phyloP scores from a whole-genome alignment of 73 alveolate species.

The Symbiodinium natans region DNA sequence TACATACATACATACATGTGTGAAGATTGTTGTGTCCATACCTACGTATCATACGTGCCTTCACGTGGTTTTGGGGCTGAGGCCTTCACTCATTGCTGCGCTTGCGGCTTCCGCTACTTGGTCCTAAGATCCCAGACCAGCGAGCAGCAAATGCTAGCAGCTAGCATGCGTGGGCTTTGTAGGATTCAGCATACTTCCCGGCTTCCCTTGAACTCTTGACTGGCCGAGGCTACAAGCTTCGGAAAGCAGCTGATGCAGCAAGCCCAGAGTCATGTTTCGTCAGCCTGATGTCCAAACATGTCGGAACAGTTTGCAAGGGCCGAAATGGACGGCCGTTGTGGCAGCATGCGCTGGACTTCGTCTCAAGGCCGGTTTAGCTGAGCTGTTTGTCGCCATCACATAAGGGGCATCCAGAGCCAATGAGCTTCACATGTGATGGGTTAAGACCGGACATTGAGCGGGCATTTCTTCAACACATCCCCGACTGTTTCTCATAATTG shows the following conservation, averaged over 20 bases:
- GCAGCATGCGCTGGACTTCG: not conserved
- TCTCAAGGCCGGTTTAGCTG: not conserved
- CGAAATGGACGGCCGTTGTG: not conserved
- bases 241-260: not conserved
- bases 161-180: not conserved
- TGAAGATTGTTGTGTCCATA: too few species aligned
- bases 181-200: not conserved
- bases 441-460: too few species aligned
- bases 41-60: too few species aligned
- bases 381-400: too few species aligned
- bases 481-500: too few species aligned
- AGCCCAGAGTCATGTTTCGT: not conserved
- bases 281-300: too few species aligned
- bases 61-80: too few species aligned
- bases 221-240: not conserved
- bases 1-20: too few species aligned
- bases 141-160: not conserved
- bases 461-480: too few species aligned
- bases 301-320: not conserved
- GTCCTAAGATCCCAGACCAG: not conserved
- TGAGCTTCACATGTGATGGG: too few species aligned
- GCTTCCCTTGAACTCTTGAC: not conserved
- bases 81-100: slow-evolving; percentile 93
- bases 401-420: too few species aligned
- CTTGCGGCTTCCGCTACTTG: slow-evolving; percentile 86